Evolutionary conservation across 345 rosid species (phyloP).

Genomic region (Capsella bursapastoris): DNA sequence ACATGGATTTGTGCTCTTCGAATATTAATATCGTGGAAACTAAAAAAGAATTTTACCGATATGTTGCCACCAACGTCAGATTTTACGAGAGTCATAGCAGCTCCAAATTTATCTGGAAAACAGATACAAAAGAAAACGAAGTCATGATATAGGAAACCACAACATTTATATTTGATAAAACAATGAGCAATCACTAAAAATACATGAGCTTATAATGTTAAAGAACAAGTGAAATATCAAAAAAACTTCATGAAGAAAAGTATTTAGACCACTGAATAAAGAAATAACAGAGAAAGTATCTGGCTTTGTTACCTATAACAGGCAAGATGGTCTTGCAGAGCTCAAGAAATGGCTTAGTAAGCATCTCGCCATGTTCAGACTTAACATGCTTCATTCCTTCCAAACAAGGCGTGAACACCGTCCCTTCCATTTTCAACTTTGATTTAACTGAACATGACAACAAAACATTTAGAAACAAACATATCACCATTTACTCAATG

Average conservation of each 20-base stretch:
- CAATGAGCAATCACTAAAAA: conserved; percentile 3
- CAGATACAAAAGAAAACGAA: conserved; percentile 13
- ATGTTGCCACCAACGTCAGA: conserved; percentile 90
- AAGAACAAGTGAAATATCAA: background rate
- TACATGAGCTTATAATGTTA: background rate
- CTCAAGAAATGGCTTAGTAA: conserved; percentile 81
- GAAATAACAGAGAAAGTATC: background rate
- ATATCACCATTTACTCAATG: background rate
- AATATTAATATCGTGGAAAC: background rate
- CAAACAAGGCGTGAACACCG: conserved; percentile 77
- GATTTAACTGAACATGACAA: conserved; percentile 1
- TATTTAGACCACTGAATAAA: background rate
- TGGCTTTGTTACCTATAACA: conserved; percentile 58
- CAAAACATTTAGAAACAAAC: background rate
- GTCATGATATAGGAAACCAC: conserved; percentile 14
- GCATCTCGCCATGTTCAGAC: conserved; percentile 73
- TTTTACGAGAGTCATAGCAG: conserved; percentile 90
- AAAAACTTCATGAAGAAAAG: background rate
- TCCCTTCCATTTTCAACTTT: conserved; percentile 62
- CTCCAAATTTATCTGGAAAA: conserved; percentile 83
- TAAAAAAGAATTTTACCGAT: conserved; percentile 53
- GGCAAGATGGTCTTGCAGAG: conserved; percentile 89
- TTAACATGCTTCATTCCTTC: conserved; percentile 90
- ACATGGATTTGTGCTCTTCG: conserved; percentile 11
- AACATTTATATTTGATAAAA: background rate